Base-by-base conservation (phyloP, 768 basidiomycete species). In the Trametes maxima region DNA sequence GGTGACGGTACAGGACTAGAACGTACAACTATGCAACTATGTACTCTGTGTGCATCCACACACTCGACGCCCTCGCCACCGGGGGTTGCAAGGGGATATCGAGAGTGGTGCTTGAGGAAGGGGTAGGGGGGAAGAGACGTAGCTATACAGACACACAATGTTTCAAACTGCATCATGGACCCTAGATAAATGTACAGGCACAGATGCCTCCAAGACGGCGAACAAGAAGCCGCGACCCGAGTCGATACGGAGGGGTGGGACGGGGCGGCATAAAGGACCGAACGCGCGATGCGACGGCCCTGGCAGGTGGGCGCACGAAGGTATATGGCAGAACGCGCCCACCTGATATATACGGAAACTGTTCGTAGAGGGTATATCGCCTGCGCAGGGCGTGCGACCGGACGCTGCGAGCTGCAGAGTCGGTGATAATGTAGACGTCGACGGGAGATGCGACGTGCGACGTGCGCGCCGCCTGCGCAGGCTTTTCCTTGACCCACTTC, bases 311-410 rank as follows among this genome's bases (percentile, higher is more conserved):
- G 65, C 36, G 58, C 55, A 49, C 53, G 56, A 55, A 57, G 39
- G 52, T n/a, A 40, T 39, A 22, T 37, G 37, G 19, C 44, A 45
- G n/a, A 33, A 60, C 11, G n/a, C 53, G 45, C 62, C 61, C 51
- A 57, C 50, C 57, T 56, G 57, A 57, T 63, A 54, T 36, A 55
- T 64, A 51, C 12, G 10, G 43, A 12, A 21, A 10, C 7, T 14
- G 42, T 14, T 58, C 53, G 37, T 36, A 17, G 36, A 39, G 62
- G 62, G 62, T 63, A 63, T 63, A 63, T 45, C 48, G 57, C 57
- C 48, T 33, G 48, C 57, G 39, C 48, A 25, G 40, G 28, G 48
- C 35, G 5, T 1, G 40, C 33, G 47, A 28, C 47, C 56, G 35
- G 44, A 37, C 44, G 47, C 11, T 12, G 21, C 22, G 19, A 36